Evolutionary conservation across 345 rosid species (phyloP).

Genomic region (Ceriops zippeliana): DNA sequence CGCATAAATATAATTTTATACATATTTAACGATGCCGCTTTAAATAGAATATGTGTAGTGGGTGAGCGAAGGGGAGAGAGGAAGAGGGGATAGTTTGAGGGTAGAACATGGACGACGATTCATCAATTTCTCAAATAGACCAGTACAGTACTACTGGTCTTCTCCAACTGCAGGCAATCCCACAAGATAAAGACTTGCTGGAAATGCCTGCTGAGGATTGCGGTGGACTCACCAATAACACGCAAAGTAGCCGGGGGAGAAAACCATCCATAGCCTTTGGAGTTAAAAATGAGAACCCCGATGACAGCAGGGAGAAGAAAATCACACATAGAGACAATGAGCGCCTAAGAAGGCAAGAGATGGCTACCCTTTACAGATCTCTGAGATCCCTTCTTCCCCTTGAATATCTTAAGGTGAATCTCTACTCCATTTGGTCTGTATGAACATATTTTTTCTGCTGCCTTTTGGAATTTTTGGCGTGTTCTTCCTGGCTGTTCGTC

Average conservation of each 20-base stretch:
- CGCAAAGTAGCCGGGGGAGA: neutral
- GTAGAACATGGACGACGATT: conserved; percentile 21
- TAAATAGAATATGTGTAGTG: neutral
- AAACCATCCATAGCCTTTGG: conserved; percentile 1
- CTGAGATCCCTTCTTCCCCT: conserved; percentile 36
- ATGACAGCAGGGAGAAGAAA: conserved; percentile 24
- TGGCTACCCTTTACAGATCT: conserved; percentile 32
- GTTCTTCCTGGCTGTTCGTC: no score
- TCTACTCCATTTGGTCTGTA: neutral
- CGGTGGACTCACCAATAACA: neutral
- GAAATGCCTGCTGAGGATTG: neutral
- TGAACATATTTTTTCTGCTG: no score
- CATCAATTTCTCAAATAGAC: conserved; percentile 20
- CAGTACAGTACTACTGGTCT: conserved; percentile 14
- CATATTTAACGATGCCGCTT: neutral
- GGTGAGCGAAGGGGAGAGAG: neutral
- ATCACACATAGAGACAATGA: conserved; percentile 38
- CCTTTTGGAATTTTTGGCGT: no score
- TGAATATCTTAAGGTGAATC: conserved; percentile 36
- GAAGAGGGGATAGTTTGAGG: neutral
- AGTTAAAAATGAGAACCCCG: conserved; percentile 7
- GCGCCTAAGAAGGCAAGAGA: conserved; percentile 44
- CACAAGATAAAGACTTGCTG: neutral
- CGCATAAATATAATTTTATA: neutral
- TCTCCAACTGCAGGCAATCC: conserved; percentile 12